These are phyloP conservation scores for Fusarium concolor DNA, from an alignment of 2,329 filamentous ascomycete species.

Conservation along the genomic window DNA sequence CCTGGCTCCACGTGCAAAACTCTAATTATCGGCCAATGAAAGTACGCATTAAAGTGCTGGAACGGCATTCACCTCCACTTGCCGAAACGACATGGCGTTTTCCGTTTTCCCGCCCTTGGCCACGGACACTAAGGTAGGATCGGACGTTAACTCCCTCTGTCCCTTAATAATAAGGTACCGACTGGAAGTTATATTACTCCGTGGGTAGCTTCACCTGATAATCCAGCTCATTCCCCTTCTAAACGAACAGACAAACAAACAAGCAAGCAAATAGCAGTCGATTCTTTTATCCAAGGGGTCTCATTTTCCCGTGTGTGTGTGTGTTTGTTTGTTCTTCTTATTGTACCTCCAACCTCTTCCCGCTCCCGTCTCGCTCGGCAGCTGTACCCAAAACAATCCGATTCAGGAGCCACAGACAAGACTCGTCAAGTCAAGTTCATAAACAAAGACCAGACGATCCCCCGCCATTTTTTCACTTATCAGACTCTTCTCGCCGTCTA, in stretches of 20 bases:
- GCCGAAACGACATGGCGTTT: slow-evolving; percentile 18
- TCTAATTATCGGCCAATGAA: slow-evolving; percentile 25
- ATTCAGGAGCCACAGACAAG: slow-evolving; percentile 20
- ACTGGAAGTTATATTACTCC: not conserved
- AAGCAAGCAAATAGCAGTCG: not conserved
- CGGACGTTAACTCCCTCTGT: slow-evolving; percentile 1
- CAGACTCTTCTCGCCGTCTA: not conserved
- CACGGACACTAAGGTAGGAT: slow-evolving; percentile 2
- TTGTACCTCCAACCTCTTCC: slow-evolving; percentile 14
- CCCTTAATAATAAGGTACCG: slow-evolving; percentile 23
- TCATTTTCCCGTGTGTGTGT: slow-evolving; percentile 22
- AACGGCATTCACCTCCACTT: slow-evolving; percentile 31
- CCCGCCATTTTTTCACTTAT: slow-evolving; percentile 2
- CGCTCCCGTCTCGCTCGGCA: slow-evolving; percentile 18
- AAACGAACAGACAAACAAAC: slow-evolving; percentile 19
- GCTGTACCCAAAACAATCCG: slow-evolving; percentile 13
- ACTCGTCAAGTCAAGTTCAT: slow-evolving; percentile 16
- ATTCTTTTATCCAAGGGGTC: slow-evolving; percentile 7
- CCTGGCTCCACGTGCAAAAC: slow-evolving; percentile 4
- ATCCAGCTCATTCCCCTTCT: slow-evolving; percentile 1
- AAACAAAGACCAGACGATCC: slow-evolving; percentile 8
- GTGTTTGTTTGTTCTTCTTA: slow-evolving; percentile 9
- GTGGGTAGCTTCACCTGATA: not conserved
- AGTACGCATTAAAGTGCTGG: not conserved
- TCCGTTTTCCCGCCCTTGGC: slow-evolving; percentile 12